Conservation (phyloP, 148 eudicot genomes). For the Camellia japonica region DNA sequence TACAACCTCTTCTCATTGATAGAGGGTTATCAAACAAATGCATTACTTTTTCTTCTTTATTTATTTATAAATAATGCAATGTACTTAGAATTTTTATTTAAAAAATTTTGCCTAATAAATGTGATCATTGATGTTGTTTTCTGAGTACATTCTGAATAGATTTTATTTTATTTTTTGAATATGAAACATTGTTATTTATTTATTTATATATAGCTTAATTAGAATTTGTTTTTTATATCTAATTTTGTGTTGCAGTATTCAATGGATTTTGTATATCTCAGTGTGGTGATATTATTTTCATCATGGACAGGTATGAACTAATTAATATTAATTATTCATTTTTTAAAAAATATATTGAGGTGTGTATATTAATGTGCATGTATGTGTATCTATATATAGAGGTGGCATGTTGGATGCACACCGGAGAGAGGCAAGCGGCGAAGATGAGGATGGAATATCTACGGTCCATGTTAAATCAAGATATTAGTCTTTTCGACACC, state of each 20-base stretch:
- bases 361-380: background rate
- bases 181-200: background rate
- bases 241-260: conserved; percentile 68
- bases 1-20: no score
- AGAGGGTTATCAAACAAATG: no score
- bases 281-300: conserved; percentile 77
- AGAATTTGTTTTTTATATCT: background rate
- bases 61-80: no score
- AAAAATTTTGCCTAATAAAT: no score
- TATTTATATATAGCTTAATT: background rate
- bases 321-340: background rate
- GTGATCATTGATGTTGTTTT: no score
- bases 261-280: conserved; percentile 87
- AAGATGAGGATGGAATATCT: conserved; percentile 93
- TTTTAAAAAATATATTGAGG: no score
- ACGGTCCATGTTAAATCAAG: conserved; percentile 80
- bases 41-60: no score
- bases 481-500: conserved; percentile 81
- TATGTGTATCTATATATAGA: conserved; percentile 25
- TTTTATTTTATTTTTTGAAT: background rate
- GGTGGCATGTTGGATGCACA: conserved; percentile 97
- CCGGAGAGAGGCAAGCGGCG: conserved; percentile 94
- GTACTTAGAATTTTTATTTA: no score
- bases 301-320: conserved; percentile 78
- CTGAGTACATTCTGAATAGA: no score